Evolutionary conservation across 805 yeast genomes (phyloP).

Genomic region (Wickerhamiella azymoides): DNA sequence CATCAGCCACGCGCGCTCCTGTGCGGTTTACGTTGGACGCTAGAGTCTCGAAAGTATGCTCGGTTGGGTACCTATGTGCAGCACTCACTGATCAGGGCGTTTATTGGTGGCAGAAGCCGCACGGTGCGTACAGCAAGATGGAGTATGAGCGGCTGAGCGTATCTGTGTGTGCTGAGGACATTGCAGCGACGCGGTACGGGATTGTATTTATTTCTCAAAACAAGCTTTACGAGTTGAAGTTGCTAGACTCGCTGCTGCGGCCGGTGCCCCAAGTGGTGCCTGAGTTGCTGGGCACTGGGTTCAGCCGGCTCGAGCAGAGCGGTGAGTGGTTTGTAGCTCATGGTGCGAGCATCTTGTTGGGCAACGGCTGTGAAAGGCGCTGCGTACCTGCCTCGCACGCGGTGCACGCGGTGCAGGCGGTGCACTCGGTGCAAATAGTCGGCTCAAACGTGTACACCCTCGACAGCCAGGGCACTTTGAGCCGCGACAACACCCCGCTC

Average conservation of each 20-base stretch:
- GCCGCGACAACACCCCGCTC: background rate
- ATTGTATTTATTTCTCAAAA: background rate
- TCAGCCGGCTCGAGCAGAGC: background rate
- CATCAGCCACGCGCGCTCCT: background rate
- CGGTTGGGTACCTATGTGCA: background rate
- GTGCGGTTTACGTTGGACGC: background rate
- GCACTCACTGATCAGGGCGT: background rate
- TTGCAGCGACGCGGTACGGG: conserved; percentile 1
- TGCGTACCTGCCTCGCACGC: background rate
- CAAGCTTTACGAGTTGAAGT: background rate
- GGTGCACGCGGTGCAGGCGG: background rate
- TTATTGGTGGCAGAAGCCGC: conserved; percentile 1
- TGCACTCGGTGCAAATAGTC: background rate
- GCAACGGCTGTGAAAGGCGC: background rate
- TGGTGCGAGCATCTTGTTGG: background rate
- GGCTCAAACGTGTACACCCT: background rate
- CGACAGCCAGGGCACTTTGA: background rate
- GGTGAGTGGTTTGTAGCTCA: background rate
- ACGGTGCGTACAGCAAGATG: background rate
- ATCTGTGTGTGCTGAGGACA: background rate
- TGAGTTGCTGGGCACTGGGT: background rate
- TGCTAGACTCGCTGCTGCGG: background rate
- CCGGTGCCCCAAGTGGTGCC: background rate
- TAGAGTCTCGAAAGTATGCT: background rate
- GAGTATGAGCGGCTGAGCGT: background rate